Evolutionary conservation across 2,329 filamentous ascomycete species (phyloP), one percentile per base, ranked within the genome.

Genomic region (Colletotrichum sp.): DNA sequence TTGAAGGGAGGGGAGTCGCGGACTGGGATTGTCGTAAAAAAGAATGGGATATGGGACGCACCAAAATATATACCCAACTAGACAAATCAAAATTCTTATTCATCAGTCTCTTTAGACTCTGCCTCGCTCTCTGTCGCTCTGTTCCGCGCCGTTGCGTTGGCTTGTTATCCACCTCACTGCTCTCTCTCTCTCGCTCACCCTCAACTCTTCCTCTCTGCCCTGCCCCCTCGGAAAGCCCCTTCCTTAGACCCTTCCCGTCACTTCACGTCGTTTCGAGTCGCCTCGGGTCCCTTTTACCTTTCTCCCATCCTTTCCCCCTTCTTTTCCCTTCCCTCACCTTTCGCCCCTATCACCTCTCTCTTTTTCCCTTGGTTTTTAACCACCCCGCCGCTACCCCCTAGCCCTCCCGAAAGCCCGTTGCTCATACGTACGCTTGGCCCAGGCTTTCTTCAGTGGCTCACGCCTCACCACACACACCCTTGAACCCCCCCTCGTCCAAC

Each of bases 311-410:
- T 49, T 21, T 21, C 44, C n/a, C 36, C 44, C 44, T 49, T 77
- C 71, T 72, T 78, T 77, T 78, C 32, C 30, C 59, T 62, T 71
- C 72, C 77, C 77, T 80, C 71, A 72, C 71, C 34, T 77, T 71
- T 80, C 77, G 77, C 80, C 80, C 72, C 74, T 77, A 21, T 63
- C 16, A 63, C 59, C 66, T 39, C 36, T 66, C 44, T 52, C 16
- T 66, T n/a, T 66, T 30, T 26, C 26, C 63, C n/a, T 7, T 21
- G 44, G 6, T 44, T 39, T 15, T 66, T 39, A 13, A 21, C 15
- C 32, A 36, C 34, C 62, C 18, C 32, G 7, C 34, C 21, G 9
- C 21, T 39, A 30, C 36, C 34, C 63, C 63, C 57, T 15, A 49
- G 26, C 26, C 24, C 68, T 70, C 68, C 28, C 55, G 57, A 8